Conservation (phyloP, 1,284 basidiomycete genomes). For the Austropuccinia psidii region DNA sequence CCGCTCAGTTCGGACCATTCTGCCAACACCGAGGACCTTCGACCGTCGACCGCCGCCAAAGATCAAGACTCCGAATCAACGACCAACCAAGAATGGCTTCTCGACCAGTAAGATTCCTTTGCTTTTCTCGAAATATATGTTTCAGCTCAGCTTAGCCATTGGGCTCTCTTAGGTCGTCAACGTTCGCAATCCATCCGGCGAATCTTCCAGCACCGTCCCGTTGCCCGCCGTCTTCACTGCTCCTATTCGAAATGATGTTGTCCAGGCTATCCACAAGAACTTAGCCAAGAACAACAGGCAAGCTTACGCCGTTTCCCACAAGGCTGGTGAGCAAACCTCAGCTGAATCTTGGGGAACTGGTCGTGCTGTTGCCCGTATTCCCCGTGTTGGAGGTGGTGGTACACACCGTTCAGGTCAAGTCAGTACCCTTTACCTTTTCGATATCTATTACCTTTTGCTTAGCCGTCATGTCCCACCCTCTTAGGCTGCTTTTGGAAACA, state of each 20-base stretch:
- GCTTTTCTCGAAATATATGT: too few relatives aligned
- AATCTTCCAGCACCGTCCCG: conserved; percentile 71
- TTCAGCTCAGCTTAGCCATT: too few relatives aligned
- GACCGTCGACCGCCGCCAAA: too few relatives aligned
- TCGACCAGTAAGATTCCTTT: background rate
- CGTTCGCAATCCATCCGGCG: conserved; percentile 18
- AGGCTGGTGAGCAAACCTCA: conserved; percentile 97
- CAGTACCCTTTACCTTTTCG: background rate
- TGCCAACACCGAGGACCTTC: too few relatives aligned
- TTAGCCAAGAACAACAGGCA: conserved; percentile 98
- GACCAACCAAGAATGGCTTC: too few relatives aligned
- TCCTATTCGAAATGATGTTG: conserved; percentile 97
- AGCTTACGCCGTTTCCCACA: conserved; percentile 91
- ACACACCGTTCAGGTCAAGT: conserved; percentile 97
- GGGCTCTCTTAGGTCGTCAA: conserved; percentile 28
- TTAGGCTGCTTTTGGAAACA: conserved; percentile 97
- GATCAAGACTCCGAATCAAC: too few relatives aligned
- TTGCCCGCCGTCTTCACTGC: conserved; percentile 96
- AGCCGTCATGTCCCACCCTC: background rate
- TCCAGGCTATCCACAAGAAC: conserved; percentile 97
- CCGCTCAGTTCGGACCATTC: too few relatives aligned
- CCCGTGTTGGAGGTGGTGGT: conserved; percentile 98
- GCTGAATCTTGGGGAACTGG: conserved; percentile 99
- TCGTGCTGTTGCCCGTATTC: conserved; percentile 99
- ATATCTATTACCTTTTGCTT: background rate